Evolutionary conservation across 441 rosid genomes (phyloP).

Genomic region (Manihot esculenta): DNA sequence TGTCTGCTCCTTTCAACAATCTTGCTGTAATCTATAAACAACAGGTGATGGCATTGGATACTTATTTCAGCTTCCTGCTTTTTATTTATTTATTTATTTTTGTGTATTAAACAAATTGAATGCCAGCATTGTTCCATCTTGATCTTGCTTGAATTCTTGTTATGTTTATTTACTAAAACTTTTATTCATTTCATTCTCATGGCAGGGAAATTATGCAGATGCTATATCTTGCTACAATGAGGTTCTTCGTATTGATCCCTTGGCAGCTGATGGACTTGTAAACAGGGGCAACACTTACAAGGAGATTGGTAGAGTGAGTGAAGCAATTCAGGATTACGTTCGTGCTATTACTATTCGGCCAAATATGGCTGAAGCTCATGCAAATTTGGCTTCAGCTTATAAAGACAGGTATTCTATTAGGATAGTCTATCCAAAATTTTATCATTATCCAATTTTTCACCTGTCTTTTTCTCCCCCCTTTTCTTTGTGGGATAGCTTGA

Average conservation of each 20-base stretch:
- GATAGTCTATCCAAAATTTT: background rate
- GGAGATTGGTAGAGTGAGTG: conserved; percentile 93
- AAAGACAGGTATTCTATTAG: conserved; percentile 77
- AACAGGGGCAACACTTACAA: conserved; percentile 97
- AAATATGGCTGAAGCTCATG: conserved; percentile 99
- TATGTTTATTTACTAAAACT: background rate
- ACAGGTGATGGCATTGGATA: conserved; percentile 51
- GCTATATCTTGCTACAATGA: conserved; percentile 99
- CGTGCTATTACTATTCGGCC: conserved; percentile 85
- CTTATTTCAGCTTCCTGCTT: background rate
- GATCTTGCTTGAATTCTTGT: background rate
- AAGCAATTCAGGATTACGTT: conserved; percentile 92
- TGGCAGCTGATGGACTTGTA: conserved; percentile 98
- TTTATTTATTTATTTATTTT: background rate
- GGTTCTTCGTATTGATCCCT: conserved; percentile 95
- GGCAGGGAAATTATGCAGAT: conserved; percentile 90
- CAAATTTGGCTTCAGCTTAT: conserved; percentile 97
- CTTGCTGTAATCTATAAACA: conserved; percentile 98
- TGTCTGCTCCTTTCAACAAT: conserved; percentile 97
- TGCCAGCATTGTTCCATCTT: background rate
- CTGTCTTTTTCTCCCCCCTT: too few relatives aligned
- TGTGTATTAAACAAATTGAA: background rate
- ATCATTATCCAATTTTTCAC: background rate
- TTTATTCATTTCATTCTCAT: conserved; percentile 9
- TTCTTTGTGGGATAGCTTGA: background rate